These are phyloP conservation scores for Murraya paniculata DNA, from an alignment of 345 rosid species.

Conservation along the genomic window DNA sequence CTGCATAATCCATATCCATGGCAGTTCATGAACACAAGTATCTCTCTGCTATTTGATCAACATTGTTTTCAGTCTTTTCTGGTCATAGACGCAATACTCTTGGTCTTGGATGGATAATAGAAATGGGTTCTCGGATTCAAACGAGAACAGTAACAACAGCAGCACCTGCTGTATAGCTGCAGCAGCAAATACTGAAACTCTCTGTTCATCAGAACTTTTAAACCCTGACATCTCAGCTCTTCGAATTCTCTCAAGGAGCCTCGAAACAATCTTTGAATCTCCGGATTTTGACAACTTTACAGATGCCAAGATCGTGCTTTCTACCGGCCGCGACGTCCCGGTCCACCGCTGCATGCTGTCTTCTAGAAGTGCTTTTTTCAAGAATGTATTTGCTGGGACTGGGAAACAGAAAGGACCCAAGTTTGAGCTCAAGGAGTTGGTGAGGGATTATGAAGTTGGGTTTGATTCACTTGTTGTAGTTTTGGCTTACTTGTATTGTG, in stretches of 20 bases:
- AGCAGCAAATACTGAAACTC: constrained; percentile 20
- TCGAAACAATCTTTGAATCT: constrained; percentile 53
- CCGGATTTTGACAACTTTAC: constrained; percentile 49
- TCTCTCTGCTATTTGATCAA: background rate
- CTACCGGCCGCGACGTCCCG: constrained; percentile 47
- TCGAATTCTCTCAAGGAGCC: constrained; percentile 49
- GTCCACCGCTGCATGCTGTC: constrained; percentile 85
- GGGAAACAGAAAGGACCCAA: constrained; percentile 37
- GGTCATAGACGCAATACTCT: background rate
- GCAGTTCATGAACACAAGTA: background rate
- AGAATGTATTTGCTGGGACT: constrained; percentile 39
- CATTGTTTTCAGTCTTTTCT: background rate
- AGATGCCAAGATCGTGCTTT: constrained; percentile 59
- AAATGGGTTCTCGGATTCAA: constrained; percentile 61
- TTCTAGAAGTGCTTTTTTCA: constrained; percentile 58
- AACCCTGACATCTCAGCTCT: constrained; percentile 43
- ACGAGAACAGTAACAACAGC: constrained; percentile 57
- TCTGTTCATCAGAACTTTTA: constrained; percentile 16
- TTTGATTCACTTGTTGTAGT: constrained; percentile 55
- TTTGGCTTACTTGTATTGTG: constrained; percentile 62
- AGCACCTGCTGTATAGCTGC: constrained; percentile 42
- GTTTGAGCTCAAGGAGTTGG: constrained; percentile 58
- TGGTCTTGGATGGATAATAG: constrained; percentile 36
- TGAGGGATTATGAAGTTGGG: constrained; percentile 50
- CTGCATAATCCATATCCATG: background rate